Evolutionary conservation across 305 asterid species (phyloP).

Genomic region (Salvia sclarea): DNA sequence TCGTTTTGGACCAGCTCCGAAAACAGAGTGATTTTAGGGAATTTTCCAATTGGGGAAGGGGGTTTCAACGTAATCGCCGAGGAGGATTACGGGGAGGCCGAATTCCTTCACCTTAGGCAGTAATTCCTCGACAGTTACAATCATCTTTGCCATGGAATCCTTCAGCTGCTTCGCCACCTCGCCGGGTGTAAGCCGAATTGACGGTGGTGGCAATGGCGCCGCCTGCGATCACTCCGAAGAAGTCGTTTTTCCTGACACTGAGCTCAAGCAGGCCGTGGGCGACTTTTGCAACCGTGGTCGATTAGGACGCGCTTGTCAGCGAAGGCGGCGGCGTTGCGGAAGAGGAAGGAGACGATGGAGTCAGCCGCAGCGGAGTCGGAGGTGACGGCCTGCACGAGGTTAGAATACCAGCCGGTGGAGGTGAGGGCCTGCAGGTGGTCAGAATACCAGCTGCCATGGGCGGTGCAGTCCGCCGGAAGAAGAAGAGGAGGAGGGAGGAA

Average conservation of each 20-base stretch:
- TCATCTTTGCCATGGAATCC: conserved; percentile 68
- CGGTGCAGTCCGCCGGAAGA: too few relatives aligned
- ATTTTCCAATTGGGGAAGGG: conserved; percentile 22
- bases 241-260: conserved; percentile 66
- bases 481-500: too few relatives aligned
- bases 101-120: conserved; percentile 58
- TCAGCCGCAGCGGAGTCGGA: too few relatives aligned
- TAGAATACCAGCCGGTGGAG: too few relatives aligned
- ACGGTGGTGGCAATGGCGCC: conserved; percentile 87
- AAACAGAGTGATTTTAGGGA: conserved; percentile 42
- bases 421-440: too few relatives aligned
- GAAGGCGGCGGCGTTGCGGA: conserved; percentile 61
- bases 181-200: conserved; percentile 64
- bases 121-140: conserved; percentile 61
- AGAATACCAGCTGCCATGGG: too few relatives aligned
- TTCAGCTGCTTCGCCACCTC: conserved; percentile 75
- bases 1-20: conserved; percentile 49
- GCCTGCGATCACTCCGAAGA: conserved; percentile 57
- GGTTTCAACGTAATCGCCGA: conserved; percentile 33
- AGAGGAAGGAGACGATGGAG: conserved; percentile 70
- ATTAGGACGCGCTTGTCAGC: conserved; percentile 73
- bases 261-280: conserved; percentile 59
- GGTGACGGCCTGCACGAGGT: too few relatives aligned
- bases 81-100: conserved; percentile 56
- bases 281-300: conserved; percentile 58